phyloP scores from a whole-genome alignment of 1,139 yeast species.

The Taphrina confusa region DNA sequence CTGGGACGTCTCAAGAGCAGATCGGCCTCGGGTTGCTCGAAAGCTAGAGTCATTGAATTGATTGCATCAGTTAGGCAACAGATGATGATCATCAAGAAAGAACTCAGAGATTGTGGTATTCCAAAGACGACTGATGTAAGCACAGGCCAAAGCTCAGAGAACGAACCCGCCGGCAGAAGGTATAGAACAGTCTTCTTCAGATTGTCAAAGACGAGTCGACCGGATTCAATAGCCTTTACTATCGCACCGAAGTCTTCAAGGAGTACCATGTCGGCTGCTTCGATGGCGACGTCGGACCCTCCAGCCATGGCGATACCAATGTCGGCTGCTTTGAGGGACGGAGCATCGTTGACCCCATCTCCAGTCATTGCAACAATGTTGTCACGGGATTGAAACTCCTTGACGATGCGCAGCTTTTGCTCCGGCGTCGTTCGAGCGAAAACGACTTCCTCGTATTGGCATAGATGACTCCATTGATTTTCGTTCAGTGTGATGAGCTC shows the following conservation, averaged over 20 bases:
- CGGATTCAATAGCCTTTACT: slow-evolving; percentile 54
- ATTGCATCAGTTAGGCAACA: slow-evolving; percentile 44
- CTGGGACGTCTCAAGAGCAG: slow-evolving; percentile 53
- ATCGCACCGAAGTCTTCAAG: slow-evolving; percentile 52
- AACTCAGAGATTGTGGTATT: slow-evolving; percentile 55
- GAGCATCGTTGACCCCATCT: slow-evolving; percentile 80
- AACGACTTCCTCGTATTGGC: slow-evolving; percentile 52
- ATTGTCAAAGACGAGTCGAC: slow-evolving; percentile 58
- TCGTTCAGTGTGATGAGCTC: slow-evolving; percentile 50
- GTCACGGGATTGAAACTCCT: slow-evolving; percentile 54
- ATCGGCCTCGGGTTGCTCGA: slow-evolving; percentile 53
- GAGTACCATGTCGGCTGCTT: slow-evolving; percentile 57
- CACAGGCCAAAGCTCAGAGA: slow-evolving; percentile 59
- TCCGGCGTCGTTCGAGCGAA: slow-evolving; percentile 60
- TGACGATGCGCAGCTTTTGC: slow-evolving; percentile 55
- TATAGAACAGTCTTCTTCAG: slow-evolving; percentile 56
- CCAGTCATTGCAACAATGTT: slow-evolving; percentile 70
- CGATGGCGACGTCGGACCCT: slow-evolving; percentile 62
- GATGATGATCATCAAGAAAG: slow-evolving; percentile 57
- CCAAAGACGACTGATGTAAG: slow-evolving; percentile 55
- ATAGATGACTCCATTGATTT: slow-evolving; percentile 52
- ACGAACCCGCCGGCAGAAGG: slow-evolving; percentile 58
- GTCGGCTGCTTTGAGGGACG: slow-evolving; percentile 76
- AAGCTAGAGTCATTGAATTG: slow-evolving; percentile 33
- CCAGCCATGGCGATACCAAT: slow-evolving; percentile 68